A percentile compares a stretch with the other conserved stretches of the same genome.
These are phyloP conservation scores for Talaromyces sp. DNA, from an alignment of 2,329 filamentous ascomycete genomes.

Conservation along the genomic window DNA sequence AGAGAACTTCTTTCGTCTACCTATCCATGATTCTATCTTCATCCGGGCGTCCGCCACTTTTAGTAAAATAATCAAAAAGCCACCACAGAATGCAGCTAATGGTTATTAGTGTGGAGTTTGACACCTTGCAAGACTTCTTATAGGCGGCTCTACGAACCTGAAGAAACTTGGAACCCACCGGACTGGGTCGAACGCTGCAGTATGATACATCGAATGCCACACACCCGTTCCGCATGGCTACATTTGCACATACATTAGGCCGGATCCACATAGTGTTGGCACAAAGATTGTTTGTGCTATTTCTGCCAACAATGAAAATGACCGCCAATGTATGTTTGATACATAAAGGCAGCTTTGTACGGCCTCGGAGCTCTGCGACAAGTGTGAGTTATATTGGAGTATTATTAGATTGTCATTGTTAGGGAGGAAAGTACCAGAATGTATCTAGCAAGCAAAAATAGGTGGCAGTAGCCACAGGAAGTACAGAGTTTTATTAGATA, in stretches of 20 bases:
- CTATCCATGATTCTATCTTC: background rate
- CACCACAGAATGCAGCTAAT: background rate
- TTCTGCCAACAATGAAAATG: too few relatives aligned
- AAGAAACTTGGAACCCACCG: conserved; percentile 1
- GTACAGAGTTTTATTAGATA: too few relatives aligned
- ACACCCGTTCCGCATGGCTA: background rate
- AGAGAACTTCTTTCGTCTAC: background rate
- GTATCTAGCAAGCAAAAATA: too few relatives aligned
- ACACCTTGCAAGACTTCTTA: background rate
- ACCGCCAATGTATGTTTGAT: too few relatives aligned
- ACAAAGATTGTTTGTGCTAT: too few relatives aligned
- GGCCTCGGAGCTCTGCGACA: too few relatives aligned
- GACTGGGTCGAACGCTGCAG: background rate
- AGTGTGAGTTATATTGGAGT: too few relatives aligned
- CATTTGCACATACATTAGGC: background rate
- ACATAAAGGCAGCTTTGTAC: too few relatives aligned
- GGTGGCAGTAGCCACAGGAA: too few relatives aligned
- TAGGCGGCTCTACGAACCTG: background rate
- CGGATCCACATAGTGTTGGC: too few relatives aligned
- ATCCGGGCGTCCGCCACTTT: background rate
- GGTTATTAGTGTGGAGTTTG: background rate
- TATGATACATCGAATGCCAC: background rate
- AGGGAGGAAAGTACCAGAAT: too few relatives aligned
- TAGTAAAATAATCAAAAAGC: background rate
- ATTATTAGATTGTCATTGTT: too few relatives aligned